Evolutionary conservation across 2,329 filamentous ascomycete genomes (phyloP).

Genomic region (Pyrenochaeta sp.): DNA sequence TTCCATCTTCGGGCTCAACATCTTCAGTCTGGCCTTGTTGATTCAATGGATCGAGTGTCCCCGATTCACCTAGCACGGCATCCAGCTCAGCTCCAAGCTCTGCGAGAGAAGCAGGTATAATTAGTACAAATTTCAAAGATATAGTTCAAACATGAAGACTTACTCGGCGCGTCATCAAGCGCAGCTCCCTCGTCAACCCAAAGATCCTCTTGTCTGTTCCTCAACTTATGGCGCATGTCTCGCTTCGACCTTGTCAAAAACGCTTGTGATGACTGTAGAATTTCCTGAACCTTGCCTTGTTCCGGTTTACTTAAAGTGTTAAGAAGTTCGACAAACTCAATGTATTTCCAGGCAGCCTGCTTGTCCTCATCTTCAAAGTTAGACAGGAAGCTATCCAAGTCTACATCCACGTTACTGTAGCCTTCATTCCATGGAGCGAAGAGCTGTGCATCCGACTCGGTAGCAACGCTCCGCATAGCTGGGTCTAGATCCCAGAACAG

Average conservation of each 20-base stretch:
- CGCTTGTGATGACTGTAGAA: neutral
- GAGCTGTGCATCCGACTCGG: neutral
- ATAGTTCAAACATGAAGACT: too few relatives aligned
- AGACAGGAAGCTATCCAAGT: neutral
- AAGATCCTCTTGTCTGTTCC: conserved; percentile 2
- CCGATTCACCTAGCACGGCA: neutral
- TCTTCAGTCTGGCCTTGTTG: neutral
- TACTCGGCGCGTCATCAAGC: conserved; percentile 6
- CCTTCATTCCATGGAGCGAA: neutral
- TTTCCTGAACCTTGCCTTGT: neutral
- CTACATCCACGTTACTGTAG: neutral
- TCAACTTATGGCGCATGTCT: conserved; percentile 3
- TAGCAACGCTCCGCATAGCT: neutral
- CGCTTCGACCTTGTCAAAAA: neutral
- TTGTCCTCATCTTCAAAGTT: neutral
- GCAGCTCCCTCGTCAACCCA: neutral
- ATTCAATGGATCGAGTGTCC: conserved; percentile 5
- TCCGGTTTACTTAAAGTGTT: neutral
- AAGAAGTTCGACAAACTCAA: neutral
- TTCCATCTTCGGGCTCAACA: neutral
- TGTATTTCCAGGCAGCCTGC: neutral
- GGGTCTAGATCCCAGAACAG: neutral
- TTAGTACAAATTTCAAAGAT: too few relatives aligned
- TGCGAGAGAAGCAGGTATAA: neutral
- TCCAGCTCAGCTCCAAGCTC: neutral